A percentile compares a stretch with the other conserved stretches of the same genome.
Evolutionary conservation across 1,284 basidiomycete species (phyloP).

Genomic region (Coniophora puteana): DNA sequence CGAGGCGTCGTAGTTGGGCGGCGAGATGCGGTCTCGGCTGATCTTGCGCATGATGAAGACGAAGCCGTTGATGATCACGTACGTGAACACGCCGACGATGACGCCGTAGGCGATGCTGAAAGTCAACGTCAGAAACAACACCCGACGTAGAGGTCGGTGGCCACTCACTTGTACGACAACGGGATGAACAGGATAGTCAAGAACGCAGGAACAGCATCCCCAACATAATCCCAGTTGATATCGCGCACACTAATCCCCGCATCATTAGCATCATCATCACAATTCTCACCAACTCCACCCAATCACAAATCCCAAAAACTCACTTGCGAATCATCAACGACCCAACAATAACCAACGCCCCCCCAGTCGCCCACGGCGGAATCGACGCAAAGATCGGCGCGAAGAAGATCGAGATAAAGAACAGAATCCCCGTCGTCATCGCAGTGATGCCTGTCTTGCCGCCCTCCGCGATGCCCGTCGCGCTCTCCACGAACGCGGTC

Average conservation of each 20-base stretch:
- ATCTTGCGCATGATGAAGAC: conserved; percentile 57
- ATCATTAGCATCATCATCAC: neutral
- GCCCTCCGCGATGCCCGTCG: conserved; percentile 81
- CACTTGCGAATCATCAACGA: conserved; percentile 87
- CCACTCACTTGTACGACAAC: conserved; percentile 68
- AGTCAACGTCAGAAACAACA: neutral
- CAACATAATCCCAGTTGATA: conserved; percentile 88
- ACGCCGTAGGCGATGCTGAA: conserved; percentile 85
- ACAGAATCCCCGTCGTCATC: conserved; percentile 70
- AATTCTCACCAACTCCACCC: too few species aligned
- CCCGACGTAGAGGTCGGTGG: conserved; percentile 6
- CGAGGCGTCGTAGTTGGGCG: conserved; percentile 60
- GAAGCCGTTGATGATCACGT: conserved; percentile 72
- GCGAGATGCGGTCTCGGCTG: conserved; percentile 59
- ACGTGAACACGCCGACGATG: conserved; percentile 74
- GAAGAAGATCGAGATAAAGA: conserved; percentile 88
- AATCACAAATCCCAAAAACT: conserved; percentile 18
- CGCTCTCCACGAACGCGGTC: conserved; percentile 85
- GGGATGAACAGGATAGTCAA: conserved; percentile 76
- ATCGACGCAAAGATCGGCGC: conserved; percentile 88
- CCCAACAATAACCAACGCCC: conserved; percentile 84
- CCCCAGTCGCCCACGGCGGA: conserved; percentile 86
- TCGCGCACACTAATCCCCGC: conserved; percentile 69
- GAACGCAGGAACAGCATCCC: conserved; percentile 85
- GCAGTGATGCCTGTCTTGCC: conserved; percentile 87